These are phyloP conservation scores for Dothideomycetes sp. DNA, from an alignment of 2,329 filamentous ascomycete species.

Conservation along the genomic window DNA sequence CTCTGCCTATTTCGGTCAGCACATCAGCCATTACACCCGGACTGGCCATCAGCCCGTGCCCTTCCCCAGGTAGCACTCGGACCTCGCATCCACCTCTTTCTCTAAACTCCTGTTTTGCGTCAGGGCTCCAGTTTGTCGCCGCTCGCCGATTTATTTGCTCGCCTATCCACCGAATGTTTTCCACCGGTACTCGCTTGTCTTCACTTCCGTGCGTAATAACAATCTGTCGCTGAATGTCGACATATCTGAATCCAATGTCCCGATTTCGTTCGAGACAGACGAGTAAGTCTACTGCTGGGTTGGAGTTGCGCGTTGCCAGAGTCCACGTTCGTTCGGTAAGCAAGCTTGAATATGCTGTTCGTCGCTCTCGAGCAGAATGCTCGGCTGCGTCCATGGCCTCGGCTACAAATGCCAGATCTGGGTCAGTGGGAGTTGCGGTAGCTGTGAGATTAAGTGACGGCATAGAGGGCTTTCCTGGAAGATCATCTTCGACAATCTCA, in stretches of 20 bases:
- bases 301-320: conserved; percentile 78
- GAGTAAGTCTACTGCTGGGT: conserved; percentile 85
- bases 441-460: conserved; percentile 19
- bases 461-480: conserved; percentile 2
- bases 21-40: conserved; percentile 87
- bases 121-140: conserved; percentile 1
- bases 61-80: conserved; percentile 77
- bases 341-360: conserved; percentile 67
- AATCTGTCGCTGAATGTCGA: conserved; percentile 83
- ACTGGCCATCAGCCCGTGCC: conserved; percentile 92
- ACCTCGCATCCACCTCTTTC: conserved; percentile 57
- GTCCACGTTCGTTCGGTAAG: conserved; percentile 94
- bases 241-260: conserved; percentile 90
- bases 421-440: conserved; percentile 22
- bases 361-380: conserved; percentile 59
- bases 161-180: conserved; percentile 90
- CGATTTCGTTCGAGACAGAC: conserved; percentile 86
- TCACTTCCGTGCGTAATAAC: conserved; percentile 90
- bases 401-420: conserved; percentile 30
- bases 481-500: conserved; percentile 13
- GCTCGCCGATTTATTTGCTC: conserved; percentile 62
- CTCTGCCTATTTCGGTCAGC: conserved; percentile 85
- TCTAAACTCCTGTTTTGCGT: conserved; percentile 7
- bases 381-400: conserved; percentile 37
- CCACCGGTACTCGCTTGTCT: conserved; percentile 84